phyloP scores from a whole-genome alignment of 306 rosid genomes.

The Cucurbita maxima region DNA sequence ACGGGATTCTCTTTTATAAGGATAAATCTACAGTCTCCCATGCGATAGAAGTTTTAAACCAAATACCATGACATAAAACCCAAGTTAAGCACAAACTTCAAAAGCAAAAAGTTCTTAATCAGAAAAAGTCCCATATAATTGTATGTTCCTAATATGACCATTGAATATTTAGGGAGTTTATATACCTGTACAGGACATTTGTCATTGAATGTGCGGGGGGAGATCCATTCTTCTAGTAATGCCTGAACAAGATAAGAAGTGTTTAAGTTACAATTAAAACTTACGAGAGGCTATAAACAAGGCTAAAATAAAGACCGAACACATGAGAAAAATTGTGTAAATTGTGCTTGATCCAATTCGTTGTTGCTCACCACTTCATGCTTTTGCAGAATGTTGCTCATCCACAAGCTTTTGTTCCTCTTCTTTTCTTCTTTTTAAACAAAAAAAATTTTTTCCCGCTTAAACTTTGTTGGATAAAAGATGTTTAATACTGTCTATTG shows the following conservation, averaged over 20 bases:
- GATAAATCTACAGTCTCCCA: background rate
- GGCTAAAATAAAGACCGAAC: background rate
- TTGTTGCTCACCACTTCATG: slow-evolving; percentile 53
- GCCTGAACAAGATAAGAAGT: slow-evolving; percentile 42
- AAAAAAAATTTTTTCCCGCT: background rate
- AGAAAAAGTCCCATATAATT: background rate
- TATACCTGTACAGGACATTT: slow-evolving; percentile 52
- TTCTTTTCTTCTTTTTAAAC: background rate
- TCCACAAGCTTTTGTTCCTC: background rate
- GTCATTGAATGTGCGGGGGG: slow-evolving; percentile 40
- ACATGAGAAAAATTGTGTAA: slow-evolving; percentile 21
- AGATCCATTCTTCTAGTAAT: slow-evolving; percentile 84
- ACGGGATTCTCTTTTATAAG: background rate
- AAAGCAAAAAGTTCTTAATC: background rate
- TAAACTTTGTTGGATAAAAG: background rate
- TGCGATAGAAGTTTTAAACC: background rate
- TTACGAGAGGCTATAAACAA: background rate
- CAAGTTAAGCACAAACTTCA: background rate
- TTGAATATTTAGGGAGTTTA: background rate
- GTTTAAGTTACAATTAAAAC: background rate
- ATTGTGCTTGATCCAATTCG: slow-evolving; percentile 83
- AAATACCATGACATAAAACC: background rate
- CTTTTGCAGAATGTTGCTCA: slow-evolving; percentile 52
- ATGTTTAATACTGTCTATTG: background rate
- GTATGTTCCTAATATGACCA: background rate